Evolutionary conservation across 805 yeast genomes (phyloP).

Genomic region (Saturnispora saitoi): DNA sequence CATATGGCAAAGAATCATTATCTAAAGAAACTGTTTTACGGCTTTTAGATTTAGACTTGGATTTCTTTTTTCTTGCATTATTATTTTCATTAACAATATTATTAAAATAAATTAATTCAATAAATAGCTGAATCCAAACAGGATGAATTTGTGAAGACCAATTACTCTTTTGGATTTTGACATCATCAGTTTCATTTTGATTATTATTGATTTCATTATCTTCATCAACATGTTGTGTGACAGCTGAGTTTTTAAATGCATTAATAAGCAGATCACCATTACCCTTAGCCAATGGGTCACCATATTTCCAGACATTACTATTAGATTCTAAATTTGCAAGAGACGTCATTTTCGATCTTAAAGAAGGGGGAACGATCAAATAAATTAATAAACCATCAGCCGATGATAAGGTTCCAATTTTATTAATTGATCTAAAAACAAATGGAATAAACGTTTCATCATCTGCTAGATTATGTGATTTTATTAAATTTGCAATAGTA

Average conservation of each 20-base stretch:
- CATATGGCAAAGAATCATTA: neutral
- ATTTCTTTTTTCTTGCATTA: constrained; percentile 31
- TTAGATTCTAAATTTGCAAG: constrained; percentile 15
- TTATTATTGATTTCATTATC: constrained; percentile 25
- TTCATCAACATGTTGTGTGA: constrained; percentile 30
- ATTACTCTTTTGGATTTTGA: constrained; percentile 42
- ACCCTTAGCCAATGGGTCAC: constrained; percentile 65
- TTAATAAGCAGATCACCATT: constrained; percentile 55
- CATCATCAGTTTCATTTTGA: constrained; percentile 24
- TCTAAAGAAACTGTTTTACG: neutral
- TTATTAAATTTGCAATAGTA: constrained; percentile 54
- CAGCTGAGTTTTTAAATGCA: constrained; percentile 52
- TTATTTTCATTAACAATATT: neutral
- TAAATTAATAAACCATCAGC: constrained; percentile 77
- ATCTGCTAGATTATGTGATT: constrained; percentile 16
- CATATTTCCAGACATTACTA: constrained; percentile 48
- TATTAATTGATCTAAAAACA: constrained; percentile 37
- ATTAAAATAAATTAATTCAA: constrained; percentile 28
- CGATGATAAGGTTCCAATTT: constrained; percentile 49
- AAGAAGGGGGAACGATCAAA: constrained; percentile 38
- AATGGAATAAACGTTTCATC: constrained; percentile 13
- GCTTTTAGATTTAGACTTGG: constrained; percentile 13
- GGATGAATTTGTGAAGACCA: constrained; percentile 74
- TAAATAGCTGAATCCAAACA: constrained; percentile 60
- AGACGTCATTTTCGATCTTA: constrained; percentile 14